Percentiles rank a stretch among this genome's conserved stretches.
Evolutionary conservation across 192 early-diverging fungal genomes (phyloP).

Genomic region (Entomortierella lignicola): DNA sequence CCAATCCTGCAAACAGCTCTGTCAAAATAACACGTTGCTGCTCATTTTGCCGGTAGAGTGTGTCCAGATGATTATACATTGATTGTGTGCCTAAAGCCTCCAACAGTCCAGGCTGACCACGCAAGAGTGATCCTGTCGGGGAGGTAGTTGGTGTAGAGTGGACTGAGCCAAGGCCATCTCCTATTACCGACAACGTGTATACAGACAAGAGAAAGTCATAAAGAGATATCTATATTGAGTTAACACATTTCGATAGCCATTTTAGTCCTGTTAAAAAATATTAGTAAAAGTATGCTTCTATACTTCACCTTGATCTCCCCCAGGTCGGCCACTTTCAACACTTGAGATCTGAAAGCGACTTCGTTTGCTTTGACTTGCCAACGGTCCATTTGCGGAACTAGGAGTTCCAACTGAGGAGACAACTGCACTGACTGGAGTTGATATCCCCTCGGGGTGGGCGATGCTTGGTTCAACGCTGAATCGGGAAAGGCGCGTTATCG

Average conservation of each 20-base stretch:
- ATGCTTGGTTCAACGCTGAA: constrained; percentile 40
- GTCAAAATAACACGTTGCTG: constrained; percentile 50
- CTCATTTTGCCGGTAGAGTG: constrained; percentile 62
- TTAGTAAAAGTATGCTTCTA: neutral
- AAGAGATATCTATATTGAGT: too few species aligned
- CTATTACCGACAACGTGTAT: neutral
- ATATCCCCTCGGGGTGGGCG: neutral
- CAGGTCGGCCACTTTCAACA: constrained; percentile 18
- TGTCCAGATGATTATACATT: constrained; percentile 46
- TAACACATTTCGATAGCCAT: too few species aligned
- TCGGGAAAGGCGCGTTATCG: constrained; percentile 11
- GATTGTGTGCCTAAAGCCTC: constrained; percentile 25
- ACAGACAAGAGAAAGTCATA: too few species aligned
- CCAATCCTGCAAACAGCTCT: constrained; percentile 45
- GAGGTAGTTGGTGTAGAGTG: constrained; percentile 55
- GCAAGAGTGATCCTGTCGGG: constrained; percentile 49
- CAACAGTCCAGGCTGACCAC: constrained; percentile 44
- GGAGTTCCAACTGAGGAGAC: constrained; percentile 15
- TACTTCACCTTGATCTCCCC: neutral
- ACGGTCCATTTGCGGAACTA: neutral
- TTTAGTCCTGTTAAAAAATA: neutral
- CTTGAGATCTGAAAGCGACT: constrained; percentile 50
- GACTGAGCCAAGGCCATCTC: constrained; percentile 31
- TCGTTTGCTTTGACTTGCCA: constrained; percentile 19
- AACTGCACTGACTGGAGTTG: neutral